Evolutionary conservation across 257 asterid species (phyloP).

Genomic region (Solanum bukasovii): DNA sequence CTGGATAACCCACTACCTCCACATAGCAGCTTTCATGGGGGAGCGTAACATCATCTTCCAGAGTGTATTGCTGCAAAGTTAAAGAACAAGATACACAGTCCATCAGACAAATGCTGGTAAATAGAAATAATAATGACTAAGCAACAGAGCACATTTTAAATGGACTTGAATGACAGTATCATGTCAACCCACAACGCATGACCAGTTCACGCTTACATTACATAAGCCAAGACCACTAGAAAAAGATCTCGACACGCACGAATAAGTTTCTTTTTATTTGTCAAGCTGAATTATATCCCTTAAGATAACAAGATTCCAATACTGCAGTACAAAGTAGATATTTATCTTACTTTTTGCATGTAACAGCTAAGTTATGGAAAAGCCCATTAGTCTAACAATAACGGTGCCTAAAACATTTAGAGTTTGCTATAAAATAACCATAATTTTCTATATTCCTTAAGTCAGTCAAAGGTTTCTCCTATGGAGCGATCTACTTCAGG

Average conservation of each 20-base stretch:
- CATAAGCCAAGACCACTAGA: background rate
- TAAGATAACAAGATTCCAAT: background rate
- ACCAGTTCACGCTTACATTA: background rate
- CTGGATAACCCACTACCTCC: conserved; percentile 54
- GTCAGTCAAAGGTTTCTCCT: background rate
- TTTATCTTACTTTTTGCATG: background rate
- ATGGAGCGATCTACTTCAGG: background rate
- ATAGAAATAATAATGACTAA: background rate
- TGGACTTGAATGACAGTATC: background rate
- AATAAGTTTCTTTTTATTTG: background rate
- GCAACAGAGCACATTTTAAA: background rate
- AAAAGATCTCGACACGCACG: background rate
- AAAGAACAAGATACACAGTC: background rate
- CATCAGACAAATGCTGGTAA: background rate
- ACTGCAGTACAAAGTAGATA: background rate
- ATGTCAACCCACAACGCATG: background rate
- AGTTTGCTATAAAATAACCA: background rate
- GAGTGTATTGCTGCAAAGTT: conserved; percentile 47
- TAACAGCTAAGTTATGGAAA: background rate
- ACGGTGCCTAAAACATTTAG: background rate
- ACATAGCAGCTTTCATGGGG: conserved; percentile 79
- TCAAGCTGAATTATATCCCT: background rate
- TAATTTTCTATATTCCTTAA: background rate
- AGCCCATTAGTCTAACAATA: background rate
- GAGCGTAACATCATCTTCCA: conserved; percentile 57